These are phyloP conservation scores for Porphyrellus cyaneotinctus DNA, from an alignment of 768 basidiomycete genomes.

Conservation along the genomic window DNA sequence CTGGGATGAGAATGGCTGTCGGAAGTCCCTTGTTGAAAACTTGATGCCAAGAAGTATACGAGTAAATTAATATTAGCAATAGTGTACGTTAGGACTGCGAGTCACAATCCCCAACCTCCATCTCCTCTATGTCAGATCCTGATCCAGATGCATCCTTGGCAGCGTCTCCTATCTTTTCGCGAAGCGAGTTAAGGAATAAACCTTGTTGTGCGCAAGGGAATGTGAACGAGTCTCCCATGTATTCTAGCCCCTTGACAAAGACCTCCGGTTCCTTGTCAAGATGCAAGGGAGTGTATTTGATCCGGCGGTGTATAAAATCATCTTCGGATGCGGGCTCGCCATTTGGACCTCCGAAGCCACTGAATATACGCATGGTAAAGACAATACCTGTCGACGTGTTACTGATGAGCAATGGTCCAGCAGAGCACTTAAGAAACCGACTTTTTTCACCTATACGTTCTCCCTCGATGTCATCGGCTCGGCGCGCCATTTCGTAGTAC, in stretches of 20 bases:
- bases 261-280: slow-evolving; percentile 58
- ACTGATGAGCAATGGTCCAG: slow-evolving; percentile 1
- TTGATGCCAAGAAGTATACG: slow-evolving; percentile 13
- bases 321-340: slow-evolving; percentile 33
- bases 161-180: slow-evolving; percentile 45
- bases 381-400: slow-evolving; percentile 44
- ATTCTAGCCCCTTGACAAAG: slow-evolving; percentile 57
- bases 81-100: slow-evolving; percentile 1
- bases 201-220: slow-evolving; percentile 65
- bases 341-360: slow-evolving; percentile 32
- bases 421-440: slow-evolving; percentile 7
- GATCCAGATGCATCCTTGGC: slow-evolving; percentile 20
- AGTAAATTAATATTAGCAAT: slow-evolving; percentile 5
- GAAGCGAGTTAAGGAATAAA: slow-evolving; percentile 61
- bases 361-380: slow-evolving; percentile 53
- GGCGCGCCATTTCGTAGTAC: slow-evolving; percentile 33
- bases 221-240: slow-evolving; percentile 60
- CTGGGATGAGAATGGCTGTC: slow-evolving; percentile 34
- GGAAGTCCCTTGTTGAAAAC: background rate
- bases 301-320: slow-evolving; percentile 29
- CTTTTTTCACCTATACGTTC: slow-evolving; percentile 34
- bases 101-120: slow-evolving; percentile 23
- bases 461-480: slow-evolving; percentile 31
- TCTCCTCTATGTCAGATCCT: slow-evolving; percentile 26
- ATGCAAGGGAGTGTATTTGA: slow-evolving; percentile 57